Evolutionary conservation across 192 early-diverging fungal genomes (phyloP), one percentile per base, ranked within the genome.

Genomic region (Haplosporangium gracile): DNA sequence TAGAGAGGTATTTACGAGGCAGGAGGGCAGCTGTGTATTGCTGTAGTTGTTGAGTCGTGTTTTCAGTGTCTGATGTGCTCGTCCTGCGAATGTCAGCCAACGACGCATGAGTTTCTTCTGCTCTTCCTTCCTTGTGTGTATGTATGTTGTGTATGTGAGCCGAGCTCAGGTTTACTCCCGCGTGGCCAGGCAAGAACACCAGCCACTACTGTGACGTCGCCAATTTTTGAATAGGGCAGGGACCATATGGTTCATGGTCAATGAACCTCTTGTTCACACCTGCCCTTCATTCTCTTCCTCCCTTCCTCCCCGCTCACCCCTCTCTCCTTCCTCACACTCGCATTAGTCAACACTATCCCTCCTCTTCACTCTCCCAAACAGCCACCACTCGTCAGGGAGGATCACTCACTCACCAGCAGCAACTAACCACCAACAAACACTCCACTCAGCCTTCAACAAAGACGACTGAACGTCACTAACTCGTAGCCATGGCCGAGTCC

Each of bases 401-500:
- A 57, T 74, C 51, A 32, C 45, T 29, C 43, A 65, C 60, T 32
- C 60, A 65, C 29, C 60, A 65, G 11, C n/a, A 57, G 24, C 53
- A 55, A 55, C 5, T 26, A 63, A 32, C 6, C 32, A 15, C 29
- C 55, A n/a, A 24, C 53, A 55, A n/a, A n/a, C 60, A 65, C 2
- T 32, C 24, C 26, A 65, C 9, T 2, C 29, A 65, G 32, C 60
- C 3, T 29, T 32, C 26, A 26, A 32, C 49, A 51, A 51, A 51
- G 49, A 65, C 60, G 60, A 32, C 60, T 65, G 60, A 65, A 63
- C 51, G 55, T 40, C 60, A 39, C 22, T 2, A 49, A 55, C 29
- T 26, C 22, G n/a, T 22, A 78, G 55, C 78, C 74, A 93, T 93
- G 92, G 43, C 90, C 72, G 82, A 88, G 57, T 90, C 90, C 74